phyloP scores from a whole-genome alignment of 768 basidiomycete genomes.

The Strobilomyces confusus region DNA sequence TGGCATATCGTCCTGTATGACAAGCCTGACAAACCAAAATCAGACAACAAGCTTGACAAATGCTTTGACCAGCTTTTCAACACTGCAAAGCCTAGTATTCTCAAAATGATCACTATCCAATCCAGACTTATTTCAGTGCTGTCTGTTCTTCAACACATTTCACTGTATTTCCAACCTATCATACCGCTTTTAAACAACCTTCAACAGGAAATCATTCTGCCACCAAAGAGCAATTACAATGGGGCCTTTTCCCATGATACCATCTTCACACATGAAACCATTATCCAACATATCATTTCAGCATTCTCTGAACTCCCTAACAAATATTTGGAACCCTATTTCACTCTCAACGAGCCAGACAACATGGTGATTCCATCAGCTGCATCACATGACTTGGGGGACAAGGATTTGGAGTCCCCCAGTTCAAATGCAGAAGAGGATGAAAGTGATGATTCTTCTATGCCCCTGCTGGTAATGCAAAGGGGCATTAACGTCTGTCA shows the following conservation, averaged over 20 bases:
- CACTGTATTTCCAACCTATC: not conserved
- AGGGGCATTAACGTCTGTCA: too few species aligned
- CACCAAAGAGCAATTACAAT: not conserved
- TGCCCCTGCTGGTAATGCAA: too few species aligned
- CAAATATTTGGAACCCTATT: not conserved
- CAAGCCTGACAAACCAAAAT: not conserved
- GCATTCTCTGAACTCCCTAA: not conserved
- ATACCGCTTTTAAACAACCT: not conserved
- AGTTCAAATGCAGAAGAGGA: too few species aligned
- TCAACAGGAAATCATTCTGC: not conserved
- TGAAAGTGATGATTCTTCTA: too few species aligned
- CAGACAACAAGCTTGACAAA: not conserved
- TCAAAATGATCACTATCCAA: not conserved
- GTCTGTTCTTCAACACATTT: not conserved
- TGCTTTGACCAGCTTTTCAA: slow-evolving; percentile 1
- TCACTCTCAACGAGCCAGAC: not conserved
- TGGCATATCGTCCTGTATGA: not conserved
- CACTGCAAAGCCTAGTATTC: not conserved
- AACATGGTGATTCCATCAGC: not conserved
- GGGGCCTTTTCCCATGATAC: not conserved
- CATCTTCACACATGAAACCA: too few species aligned
- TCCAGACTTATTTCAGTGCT: not conserved
- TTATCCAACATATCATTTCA: not conserved
- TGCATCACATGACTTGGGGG: too few species aligned
- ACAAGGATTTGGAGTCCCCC: too few species aligned